Percentiles rank a stretch among this genome's conserved stretches.
phyloP scores from a whole-genome alignment of 441 rosid species.

The Raphanus hybrid region DNA sequence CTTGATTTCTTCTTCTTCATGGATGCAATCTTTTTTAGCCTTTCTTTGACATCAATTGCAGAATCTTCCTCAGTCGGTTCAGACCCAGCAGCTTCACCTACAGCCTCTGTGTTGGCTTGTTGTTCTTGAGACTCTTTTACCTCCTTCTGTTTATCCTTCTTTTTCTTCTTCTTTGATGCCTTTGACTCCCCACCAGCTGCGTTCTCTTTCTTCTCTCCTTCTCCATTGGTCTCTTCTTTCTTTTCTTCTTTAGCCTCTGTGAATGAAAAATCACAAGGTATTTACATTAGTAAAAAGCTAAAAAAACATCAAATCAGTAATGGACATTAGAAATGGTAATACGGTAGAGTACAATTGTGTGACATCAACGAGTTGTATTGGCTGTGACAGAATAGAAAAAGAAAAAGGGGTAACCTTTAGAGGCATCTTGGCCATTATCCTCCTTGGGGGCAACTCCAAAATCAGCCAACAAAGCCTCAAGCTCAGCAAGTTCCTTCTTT shows the following conservation, averaged over 20 bases:
- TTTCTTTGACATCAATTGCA: conserved; percentile 64
- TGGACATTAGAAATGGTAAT: not conserved
- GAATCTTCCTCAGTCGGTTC: conserved; percentile 51
- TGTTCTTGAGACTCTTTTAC: conserved; percentile 55
- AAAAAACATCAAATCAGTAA: not conserved
- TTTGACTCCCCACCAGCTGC: conserved; percentile 61
- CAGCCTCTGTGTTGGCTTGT: conserved; percentile 34
- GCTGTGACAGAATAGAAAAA: too few species aligned
- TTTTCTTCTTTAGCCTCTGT: conserved; percentile 35
- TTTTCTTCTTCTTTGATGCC: conserved; percentile 71
- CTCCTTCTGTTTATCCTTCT: conserved; percentile 68
- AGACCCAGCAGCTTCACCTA: conserved; percentile 44
- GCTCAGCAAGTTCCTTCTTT: conserved; percentile 29
- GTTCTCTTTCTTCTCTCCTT: conserved; percentile 57
- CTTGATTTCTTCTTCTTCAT: conserved; percentile 70
- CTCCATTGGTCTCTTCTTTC: conserved; percentile 27
- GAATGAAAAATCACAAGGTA: not conserved
- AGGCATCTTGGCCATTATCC: conserved; percentile 52
- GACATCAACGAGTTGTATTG: conserved; percentile 10
- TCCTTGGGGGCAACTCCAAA: conserved; percentile 41
- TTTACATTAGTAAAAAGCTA: conserved; percentile 9
- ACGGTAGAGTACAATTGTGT: too few species aligned
- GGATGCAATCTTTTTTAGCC: conserved; percentile 65
- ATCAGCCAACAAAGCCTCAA: conserved; percentile 8
- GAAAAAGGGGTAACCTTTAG: conserved; percentile 50